Conservation (phyloP, 768 basidiomycete genomes). For the Suillus ampliporus region DNA sequence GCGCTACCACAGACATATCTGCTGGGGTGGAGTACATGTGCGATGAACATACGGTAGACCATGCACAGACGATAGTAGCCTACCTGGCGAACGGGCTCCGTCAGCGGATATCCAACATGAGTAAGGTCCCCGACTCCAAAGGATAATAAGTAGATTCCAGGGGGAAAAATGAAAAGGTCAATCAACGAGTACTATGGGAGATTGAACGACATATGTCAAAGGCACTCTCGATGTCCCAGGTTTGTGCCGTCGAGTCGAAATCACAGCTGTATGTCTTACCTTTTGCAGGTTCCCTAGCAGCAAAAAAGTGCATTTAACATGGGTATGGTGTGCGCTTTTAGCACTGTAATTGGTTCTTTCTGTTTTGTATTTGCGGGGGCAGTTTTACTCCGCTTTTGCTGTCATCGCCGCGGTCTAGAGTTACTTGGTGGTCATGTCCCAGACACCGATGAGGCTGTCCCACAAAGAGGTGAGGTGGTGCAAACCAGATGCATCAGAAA, state of each 20-base stretch:
- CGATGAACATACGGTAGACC: too few species aligned
- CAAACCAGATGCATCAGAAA: constrained; percentile 58
- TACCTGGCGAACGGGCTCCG: too few species aligned
- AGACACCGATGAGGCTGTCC: constrained; percentile 86
- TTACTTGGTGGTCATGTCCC: constrained; percentile 73
- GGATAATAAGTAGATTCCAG: too few species aligned
- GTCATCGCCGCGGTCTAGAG: constrained; percentile 24
- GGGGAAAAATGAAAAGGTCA: too few species aligned
- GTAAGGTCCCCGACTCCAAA: too few species aligned
- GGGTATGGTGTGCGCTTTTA: constrained; percentile 85
- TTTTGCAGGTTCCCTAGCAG: constrained; percentile 30
- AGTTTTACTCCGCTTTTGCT: constrained; percentile 67
- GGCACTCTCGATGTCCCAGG: too few species aligned
- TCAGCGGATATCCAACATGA: too few species aligned
- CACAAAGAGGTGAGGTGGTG: constrained; percentile 85
- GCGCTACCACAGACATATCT: too few species aligned
- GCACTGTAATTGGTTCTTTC: constrained; percentile 72
- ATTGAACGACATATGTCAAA: too few species aligned
- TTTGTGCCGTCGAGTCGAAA: constrained; percentile 88
- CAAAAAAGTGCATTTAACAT: constrained; percentile 78
- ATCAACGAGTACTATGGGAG: too few species aligned
- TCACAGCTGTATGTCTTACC: constrained; percentile 75
- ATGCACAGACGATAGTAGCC: too few species aligned
- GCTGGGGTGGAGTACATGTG: too few species aligned
- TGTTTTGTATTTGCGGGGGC: constrained; percentile 50